A percentile compares a stretch with the other conserved stretches of the same genome.
Conservation (phyloP, 129 eudicot genomes). For the Erigeron canadensis region DNA sequence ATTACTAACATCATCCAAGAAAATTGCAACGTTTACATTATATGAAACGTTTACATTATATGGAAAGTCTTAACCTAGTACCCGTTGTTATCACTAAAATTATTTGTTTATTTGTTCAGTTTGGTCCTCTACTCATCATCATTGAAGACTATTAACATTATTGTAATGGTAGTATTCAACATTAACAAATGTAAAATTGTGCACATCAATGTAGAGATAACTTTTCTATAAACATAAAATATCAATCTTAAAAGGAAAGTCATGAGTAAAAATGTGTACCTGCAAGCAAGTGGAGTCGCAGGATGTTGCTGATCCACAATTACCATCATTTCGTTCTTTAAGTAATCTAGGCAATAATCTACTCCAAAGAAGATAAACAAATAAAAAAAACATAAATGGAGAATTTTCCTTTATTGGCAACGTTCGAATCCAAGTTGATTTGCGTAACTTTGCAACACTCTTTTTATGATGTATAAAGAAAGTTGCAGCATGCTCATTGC, state of each 20-base stretch:
- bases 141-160: background rate
- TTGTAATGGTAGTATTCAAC: background rate
- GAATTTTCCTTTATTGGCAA: too few relatives aligned
- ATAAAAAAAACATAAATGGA: too few relatives aligned
- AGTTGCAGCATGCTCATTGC: too few relatives aligned
- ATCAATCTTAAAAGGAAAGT: slow-evolving; percentile 14
- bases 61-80: background rate
- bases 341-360: slow-evolving; percentile 86
- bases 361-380: too few relatives aligned
- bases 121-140: background rate
- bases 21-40: too few relatives aligned
- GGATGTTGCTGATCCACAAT: slow-evolving; percentile 69
- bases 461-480: too few relatives aligned
- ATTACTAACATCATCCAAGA: background rate
- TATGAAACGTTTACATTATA: background rate
- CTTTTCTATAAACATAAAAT: slow-evolving; percentile 2
- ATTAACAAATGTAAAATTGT: too few relatives aligned
- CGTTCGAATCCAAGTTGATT: too few relatives aligned
- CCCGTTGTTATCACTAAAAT: background rate
- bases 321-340: slow-evolving; percentile 85
- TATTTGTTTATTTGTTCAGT: background rate
- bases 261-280: slow-evolving; percentile 40
- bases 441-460: too few relatives aligned
- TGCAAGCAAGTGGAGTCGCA: slow-evolving; percentile 92
- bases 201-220: background rate